Evolutionary conservation across 2,329 filamentous ascomycete genomes (phyloP), one percentile per base, ranked within the genome.

Genomic region (Xylaria digitata): DNA sequence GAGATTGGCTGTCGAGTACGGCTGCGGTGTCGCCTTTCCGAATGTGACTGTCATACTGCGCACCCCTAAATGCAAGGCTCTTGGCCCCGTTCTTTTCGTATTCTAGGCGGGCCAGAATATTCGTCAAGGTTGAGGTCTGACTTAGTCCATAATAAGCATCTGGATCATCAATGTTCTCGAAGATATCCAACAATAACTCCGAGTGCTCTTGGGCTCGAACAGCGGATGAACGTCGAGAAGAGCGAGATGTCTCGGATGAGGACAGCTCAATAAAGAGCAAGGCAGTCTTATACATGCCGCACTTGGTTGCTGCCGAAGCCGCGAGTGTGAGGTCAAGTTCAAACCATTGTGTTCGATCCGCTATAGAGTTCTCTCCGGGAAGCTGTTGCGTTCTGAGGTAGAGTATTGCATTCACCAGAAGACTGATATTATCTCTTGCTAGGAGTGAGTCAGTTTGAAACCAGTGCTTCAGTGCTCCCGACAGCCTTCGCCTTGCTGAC

Each of bases 131-230:
- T 6, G 93, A 87, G 46, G 88, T 87, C 78, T 96, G 92, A 48
- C 92, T 88, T 7, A 97, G 85, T 3, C 96, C 96, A 76, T 99
- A 99, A 78, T 97, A 99, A 0, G 94, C 91, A 78, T 99, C 96
- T 1, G 94, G 95, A 74, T 99, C 96, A 75, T 97, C 94, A 53
- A 99, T 92, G 67, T 93, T 95, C 75, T 93, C 91, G 77, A 96
- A 99, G 2, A 99, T 94, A 0, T 87, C 83, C 50, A 97, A 84
- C 13, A 98, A 82, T 1, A 96, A 84, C 34, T 92, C 88, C 3
- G 87, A 85, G 6, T 92, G 86, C 30, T 89, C 81, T 53, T 83
- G 76, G 71, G 85, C 81, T 71, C 82, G 83, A 54, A 83, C 75
- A 2, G 82, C 80, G 1, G 90, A 93, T 8, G 91, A 91, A 56